phyloP scores from a whole-genome alignment of 345 rosid genomes.

The Acer negundo region DNA sequence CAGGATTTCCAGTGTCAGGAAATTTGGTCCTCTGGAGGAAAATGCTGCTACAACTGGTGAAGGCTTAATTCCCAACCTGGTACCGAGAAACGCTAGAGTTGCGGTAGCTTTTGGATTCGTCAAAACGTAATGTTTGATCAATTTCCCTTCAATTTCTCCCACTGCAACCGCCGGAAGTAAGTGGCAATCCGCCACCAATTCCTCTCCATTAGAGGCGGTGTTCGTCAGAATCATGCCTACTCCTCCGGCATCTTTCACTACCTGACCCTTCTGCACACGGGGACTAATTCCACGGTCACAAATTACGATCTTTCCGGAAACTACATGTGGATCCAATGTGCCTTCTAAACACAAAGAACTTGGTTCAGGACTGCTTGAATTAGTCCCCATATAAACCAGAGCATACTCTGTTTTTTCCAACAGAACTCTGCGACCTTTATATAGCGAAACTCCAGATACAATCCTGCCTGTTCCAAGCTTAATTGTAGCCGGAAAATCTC shows the following conservation, averaged over 20 bases:
- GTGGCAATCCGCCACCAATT: constrained; percentile 89
- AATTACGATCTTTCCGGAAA: constrained; percentile 68
- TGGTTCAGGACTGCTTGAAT: constrained; percentile 56
- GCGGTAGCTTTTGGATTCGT: constrained; percentile 47
- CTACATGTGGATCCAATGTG: constrained; percentile 46
- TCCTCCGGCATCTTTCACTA: constrained; percentile 69
- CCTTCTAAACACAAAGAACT: constrained; percentile 63
- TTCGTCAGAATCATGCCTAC: constrained; percentile 66
- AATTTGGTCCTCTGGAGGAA: constrained; percentile 74
- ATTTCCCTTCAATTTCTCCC: constrained; percentile 76
- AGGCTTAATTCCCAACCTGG: constrained; percentile 60
- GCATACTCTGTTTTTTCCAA: constrained; percentile 45
- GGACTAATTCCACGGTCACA: constrained; percentile 75
- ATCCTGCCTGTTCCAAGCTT: constrained; percentile 48
- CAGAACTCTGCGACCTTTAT: constrained; percentile 47
- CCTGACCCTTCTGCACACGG: constrained; percentile 64
- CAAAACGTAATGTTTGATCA: constrained; percentile 59
- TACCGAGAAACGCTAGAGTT: constrained; percentile 50
- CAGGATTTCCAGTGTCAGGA: constrained; percentile 57
- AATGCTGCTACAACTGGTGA: constrained; percentile 79
- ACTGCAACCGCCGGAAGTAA: constrained; percentile 80
- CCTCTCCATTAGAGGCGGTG: constrained; percentile 80
- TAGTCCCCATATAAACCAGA: constrained; percentile 58
- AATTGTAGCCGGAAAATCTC: constrained; percentile 67
- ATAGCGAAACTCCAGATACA: constrained; percentile 62